These are phyloP conservation scores for Acacia crassicarpa DNA, from an alignment of 306 rosid species.

Conservation along the genomic window DNA sequence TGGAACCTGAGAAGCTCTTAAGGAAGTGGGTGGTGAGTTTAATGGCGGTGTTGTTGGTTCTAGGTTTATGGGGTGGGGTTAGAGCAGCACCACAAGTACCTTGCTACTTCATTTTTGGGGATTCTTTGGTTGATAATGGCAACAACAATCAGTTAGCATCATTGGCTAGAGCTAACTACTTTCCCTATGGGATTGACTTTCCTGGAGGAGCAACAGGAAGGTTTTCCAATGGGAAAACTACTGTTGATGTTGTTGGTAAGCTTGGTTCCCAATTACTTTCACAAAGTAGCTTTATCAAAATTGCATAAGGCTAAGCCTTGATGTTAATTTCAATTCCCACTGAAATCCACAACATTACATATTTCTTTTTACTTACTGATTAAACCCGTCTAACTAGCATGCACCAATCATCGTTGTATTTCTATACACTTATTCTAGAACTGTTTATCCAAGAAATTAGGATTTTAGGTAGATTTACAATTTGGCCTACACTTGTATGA, in stretches of 20 bases:
- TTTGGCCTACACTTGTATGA: background rate
- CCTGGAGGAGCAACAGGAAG: constrained; percentile 61
- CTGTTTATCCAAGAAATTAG: background rate
- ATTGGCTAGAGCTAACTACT: constrained; percentile 52
- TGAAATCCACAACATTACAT: background rate
- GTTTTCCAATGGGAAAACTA: constrained; percentile 55
- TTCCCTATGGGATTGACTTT: constrained; percentile 71
- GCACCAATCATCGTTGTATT: background rate
- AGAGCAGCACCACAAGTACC: constrained; percentile 61
- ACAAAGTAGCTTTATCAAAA: background rate
- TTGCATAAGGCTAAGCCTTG: background rate
- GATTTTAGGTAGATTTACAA: background rate
- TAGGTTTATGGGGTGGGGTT: constrained; percentile 39
- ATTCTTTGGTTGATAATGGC: constrained; percentile 68
- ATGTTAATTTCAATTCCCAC: background rate
- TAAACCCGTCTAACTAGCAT: constrained; percentile 5
- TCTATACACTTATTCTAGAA: background rate
- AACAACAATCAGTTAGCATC: constrained; percentile 56
- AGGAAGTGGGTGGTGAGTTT: background rate
- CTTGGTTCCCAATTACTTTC: background rate
- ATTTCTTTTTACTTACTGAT: background rate
- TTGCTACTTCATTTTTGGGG: constrained; percentile 60
- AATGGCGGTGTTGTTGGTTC: constrained; percentile 28
- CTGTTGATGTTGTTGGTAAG: constrained; percentile 64
- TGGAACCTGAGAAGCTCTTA: constrained; percentile 29